These are phyloP conservation scores for Hymenoscyphus occultus DNA, from an alignment of 2,329 filamentous ascomycete genomes.

Conservation along the genomic window DNA sequence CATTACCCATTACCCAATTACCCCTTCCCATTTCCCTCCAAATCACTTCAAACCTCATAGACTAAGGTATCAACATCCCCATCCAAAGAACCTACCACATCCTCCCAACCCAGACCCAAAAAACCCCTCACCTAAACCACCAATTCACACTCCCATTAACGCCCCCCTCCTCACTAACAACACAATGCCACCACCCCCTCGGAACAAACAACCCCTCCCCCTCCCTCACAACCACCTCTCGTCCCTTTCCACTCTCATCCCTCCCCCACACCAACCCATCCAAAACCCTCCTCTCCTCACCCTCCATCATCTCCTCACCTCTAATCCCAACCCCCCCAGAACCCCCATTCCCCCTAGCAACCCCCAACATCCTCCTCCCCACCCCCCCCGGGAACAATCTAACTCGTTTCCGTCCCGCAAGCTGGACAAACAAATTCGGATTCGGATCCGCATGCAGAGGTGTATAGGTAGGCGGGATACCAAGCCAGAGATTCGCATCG, in stretches of 20 bases:
- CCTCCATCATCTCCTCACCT: constrained; percentile 89
- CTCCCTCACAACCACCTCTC: constrained; percentile 50
- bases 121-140: constrained; percentile 40
- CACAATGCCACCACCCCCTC: constrained; percentile 83
- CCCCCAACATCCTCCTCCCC: constrained; percentile 63
- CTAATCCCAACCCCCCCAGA: constrained; percentile 49
- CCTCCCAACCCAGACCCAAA: not conserved
- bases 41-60: not conserved
- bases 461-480: constrained; percentile 81
- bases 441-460: constrained; percentile 92
- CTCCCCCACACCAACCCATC: constrained; percentile 68
- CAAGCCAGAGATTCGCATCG: constrained; percentile 82
- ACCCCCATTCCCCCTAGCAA: constrained; percentile 41
- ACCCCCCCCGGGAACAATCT: constrained; percentile 64
- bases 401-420: constrained; percentile 69
- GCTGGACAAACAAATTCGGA: constrained; percentile 85
- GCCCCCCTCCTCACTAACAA: constrained; percentile 57
- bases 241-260: constrained; percentile 15
- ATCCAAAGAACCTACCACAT: not conserved
- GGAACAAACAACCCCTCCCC: constrained; percentile 79
- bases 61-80: not conserved
- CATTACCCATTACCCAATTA: too few relatives aligned
- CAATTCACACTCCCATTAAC: constrained; percentile 55
- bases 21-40: not conserved
- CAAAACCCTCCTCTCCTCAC: constrained; percentile 63